Base-by-base conservation (phyloP, 176 grass and related monocot species). In the Lolium perenne region DNA sequence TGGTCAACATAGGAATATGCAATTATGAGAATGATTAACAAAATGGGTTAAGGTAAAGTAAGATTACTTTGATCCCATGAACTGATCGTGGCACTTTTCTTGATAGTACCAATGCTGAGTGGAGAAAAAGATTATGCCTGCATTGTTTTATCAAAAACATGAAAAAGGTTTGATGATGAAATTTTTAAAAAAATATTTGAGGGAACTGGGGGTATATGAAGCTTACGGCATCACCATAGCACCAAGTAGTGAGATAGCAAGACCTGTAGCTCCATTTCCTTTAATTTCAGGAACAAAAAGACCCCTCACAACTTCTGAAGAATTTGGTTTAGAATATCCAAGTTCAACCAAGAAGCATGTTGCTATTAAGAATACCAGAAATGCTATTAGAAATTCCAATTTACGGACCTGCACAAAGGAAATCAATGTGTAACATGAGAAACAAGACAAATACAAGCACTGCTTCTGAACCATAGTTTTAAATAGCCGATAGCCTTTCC, bases 141-240 rank as follows among this genome's bases (percentile, higher is more conserved):
- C 74, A 90, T 20, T 45, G 29, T 58, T 80, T 76, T 23, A 41
- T 78, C 84, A 56, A 16, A 64, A 40, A 35, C 62, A 75, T 76
- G 47, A 80, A 60, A 87, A 69, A 21, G 8, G 63, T 43, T 8
- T 74, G 47, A 38, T 29, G 8, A 60, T 11, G 0, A 57, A 59
- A 75, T 73, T 20, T 15, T 20, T 15, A 60, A 45, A 67, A 12
- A 53, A 16, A 49, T 47, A 7, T 58, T 47, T 57, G 50, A 75
- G 32, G 0, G 79, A 86, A 71, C 15, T 2, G 67, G 35, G 60
- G 16, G 50, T 41, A 66, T 46, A 50, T 38, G 50, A 85, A 82
- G 80, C 96, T 94, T 94, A 98, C 96, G 96, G 96, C 96, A 98
- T 98, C 80, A 98, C 96, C 96, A 98, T 95, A 49, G 96, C 96